Percentiles rank a stretch among this genome's conserved stretches.
phyloP scores from a whole-genome alignment of 495 filamentous ascomycete species.

The Lasiosphaeria miniovina region DNA sequence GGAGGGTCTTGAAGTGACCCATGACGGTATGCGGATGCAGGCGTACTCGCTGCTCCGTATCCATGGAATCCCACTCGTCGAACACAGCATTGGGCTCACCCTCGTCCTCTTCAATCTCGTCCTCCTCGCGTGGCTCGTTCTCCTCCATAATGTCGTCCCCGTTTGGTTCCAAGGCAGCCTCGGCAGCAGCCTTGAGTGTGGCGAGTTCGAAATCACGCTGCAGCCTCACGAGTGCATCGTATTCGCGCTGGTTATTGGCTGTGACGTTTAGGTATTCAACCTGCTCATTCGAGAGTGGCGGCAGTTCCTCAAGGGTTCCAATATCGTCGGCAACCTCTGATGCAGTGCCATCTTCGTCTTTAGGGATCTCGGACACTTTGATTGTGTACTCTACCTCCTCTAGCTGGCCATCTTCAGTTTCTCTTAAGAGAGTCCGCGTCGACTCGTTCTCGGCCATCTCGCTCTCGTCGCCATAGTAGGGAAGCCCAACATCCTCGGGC shows the following conservation, averaged over 20 bases:
- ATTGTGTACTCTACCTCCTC: constrained; percentile 56
- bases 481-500: constrained; percentile 55
- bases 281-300: constrained; percentile 16
- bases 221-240: constrained; percentile 46
- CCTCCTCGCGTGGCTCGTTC: constrained; percentile 27
- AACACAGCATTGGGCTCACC: constrained; percentile 33
- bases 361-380: constrained; percentile 4
- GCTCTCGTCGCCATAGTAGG: constrained; percentile 26
- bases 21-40: constrained; percentile 64
- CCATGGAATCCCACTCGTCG: constrained; percentile 21
- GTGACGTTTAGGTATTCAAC: constrained; percentile 41
- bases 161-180: constrained; percentile 46
- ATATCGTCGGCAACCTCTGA: constrained; percentile 13
- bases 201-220: constrained; percentile 53
- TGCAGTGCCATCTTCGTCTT: not conserved
- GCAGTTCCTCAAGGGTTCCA: not conserved
- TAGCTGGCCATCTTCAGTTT: constrained; percentile 56
- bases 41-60: constrained; percentile 23
- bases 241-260: constrained; percentile 50
- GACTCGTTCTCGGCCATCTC: constrained; percentile 19
- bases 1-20: constrained; percentile 63
- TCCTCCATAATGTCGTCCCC: constrained; percentile 47
- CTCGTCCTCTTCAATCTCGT: constrained; percentile 40
- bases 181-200: constrained; percentile 41
- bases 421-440: constrained; percentile 44